Conservation (phyloP, 768 basidiomycete genomes). For the Sutorius australiensis region DNA sequence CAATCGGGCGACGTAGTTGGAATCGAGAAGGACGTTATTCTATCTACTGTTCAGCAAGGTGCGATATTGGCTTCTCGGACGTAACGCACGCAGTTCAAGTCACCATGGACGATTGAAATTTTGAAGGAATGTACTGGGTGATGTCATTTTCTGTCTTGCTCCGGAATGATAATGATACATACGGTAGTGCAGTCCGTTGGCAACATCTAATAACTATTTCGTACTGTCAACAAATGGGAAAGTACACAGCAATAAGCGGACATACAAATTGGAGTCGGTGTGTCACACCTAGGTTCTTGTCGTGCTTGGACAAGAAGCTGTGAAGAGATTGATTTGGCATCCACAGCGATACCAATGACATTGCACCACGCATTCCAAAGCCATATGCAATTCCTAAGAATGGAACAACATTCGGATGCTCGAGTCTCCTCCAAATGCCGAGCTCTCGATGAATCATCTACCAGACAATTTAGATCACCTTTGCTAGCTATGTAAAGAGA, state of each 20-base stretch:
- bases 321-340: constrained; percentile 6
- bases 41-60: not conserved
- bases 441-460: too few relatives aligned
- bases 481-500: too few relatives aligned
- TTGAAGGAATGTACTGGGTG: constrained; percentile 7
- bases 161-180: not conserved
- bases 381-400: not conserved
- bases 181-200: not conserved
- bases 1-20: constrained; percentile 32
- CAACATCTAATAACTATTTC: not conserved
- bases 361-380: not conserved
- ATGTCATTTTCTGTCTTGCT: not conserved
- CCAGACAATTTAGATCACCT: too few relatives aligned
- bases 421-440: too few relatives aligned
- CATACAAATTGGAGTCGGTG: not conserved
- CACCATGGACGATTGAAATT: constrained; percentile 6
- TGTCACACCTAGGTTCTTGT: not conserved
- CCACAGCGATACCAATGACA: not conserved
- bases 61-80: not conserved
- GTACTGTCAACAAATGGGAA: not conserved
- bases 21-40: constrained; percentile 16
- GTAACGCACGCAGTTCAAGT: constrained; percentile 5
- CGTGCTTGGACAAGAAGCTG: constrained; percentile 11
- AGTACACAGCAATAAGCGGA: not conserved
- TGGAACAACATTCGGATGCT: too few relatives aligned